phyloP scores from a whole-genome alignment of 768 basidiomycete genomes.

The Mrakia hoshinonis region DNA sequence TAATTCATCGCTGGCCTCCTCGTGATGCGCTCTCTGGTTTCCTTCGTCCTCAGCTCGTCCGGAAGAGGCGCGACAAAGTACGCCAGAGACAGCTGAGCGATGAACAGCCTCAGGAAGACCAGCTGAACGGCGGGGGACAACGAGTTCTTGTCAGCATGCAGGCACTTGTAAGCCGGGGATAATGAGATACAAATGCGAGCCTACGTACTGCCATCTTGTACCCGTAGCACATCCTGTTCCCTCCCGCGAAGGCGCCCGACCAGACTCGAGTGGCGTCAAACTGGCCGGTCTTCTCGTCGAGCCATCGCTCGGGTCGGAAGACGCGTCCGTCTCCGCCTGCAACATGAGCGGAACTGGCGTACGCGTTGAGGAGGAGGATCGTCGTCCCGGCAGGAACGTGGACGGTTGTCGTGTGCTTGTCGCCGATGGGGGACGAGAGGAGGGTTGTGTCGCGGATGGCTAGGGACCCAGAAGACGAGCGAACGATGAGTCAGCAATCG shows the following conservation, averaged over 20 bases:
- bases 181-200: too few relatives aligned
- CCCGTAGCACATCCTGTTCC: conserved; percentile 13
- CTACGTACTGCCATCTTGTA: conserved; percentile 8
- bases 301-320: conserved; percentile 19
- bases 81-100: conserved; percentile 9
- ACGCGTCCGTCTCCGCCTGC: background rate
- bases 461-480: background rate
- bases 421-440: background rate
- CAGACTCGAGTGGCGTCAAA: background rate
- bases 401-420: background rate
- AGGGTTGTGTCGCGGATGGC: conserved; percentile 3
- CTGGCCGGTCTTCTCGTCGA: conserved; percentile 4
- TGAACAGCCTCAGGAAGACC: conserved; percentile 10
- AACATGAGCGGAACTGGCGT: background rate
- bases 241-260: background rate
- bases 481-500: background rate
- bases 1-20: conserved; percentile 5
- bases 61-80: conserved; percentile 6
- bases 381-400: background rate
- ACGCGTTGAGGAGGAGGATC: conserved; percentile 11
- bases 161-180: background rate
- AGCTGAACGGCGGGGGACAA: background rate
- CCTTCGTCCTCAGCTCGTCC: background rate
- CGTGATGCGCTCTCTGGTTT: background rate
- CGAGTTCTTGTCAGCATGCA: background rate